Evolutionary conservation across 257 asterid species (phyloP).

Genomic region (Prunella vulgaris): DNA sequence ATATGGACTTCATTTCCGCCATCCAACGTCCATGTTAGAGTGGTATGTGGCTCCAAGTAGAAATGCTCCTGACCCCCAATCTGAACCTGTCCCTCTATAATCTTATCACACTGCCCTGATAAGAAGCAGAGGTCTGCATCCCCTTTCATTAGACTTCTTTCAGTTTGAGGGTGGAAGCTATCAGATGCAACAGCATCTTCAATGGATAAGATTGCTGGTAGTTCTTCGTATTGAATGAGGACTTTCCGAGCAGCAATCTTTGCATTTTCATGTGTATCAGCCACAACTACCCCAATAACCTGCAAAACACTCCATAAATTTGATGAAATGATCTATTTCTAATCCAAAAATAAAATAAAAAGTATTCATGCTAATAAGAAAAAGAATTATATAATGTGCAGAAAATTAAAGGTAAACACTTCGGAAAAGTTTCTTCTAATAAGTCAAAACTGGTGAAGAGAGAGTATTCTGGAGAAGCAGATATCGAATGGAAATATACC

Average conservation of each 20-base stretch:
- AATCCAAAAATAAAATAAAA: neutral
- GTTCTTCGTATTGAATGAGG: slow-evolving; percentile 66
- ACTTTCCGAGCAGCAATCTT: slow-evolving; percentile 84
- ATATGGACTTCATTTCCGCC: slow-evolving; percentile 94
- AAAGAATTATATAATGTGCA: neutral
- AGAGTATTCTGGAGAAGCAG: neutral
- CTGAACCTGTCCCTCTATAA: slow-evolving; percentile 77
- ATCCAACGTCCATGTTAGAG: slow-evolving; percentile 81
- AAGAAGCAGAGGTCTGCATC: slow-evolving; percentile 65
- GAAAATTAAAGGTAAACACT: neutral
- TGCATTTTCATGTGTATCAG: slow-evolving; percentile 97
- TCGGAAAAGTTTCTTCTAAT: neutral
- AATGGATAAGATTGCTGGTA: slow-evolving; percentile 77
- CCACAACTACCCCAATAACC: slow-evolving; percentile 91
- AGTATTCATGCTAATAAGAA: neutral
- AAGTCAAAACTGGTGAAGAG: neutral
- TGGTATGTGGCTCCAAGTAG: slow-evolving; percentile 90
- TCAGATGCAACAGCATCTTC: slow-evolving; percentile 67
- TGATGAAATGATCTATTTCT: neutral
- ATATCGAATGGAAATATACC: slow-evolving; percentile 37
- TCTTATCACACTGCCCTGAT: slow-evolving; percentile 73
- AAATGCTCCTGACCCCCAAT: slow-evolving; percentile 98
- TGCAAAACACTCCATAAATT: slow-evolving; percentile 33
- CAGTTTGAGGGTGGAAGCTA: slow-evolving; percentile 81
- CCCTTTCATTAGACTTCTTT: slow-evolving; percentile 57